A percentile compares a stretch with the other conserved stretches of the same genome.
These are phyloP conservation scores for Rhizopogon rudus DNA, from an alignment of 768 basidiomycete species.

Conservation along the genomic window DNA sequence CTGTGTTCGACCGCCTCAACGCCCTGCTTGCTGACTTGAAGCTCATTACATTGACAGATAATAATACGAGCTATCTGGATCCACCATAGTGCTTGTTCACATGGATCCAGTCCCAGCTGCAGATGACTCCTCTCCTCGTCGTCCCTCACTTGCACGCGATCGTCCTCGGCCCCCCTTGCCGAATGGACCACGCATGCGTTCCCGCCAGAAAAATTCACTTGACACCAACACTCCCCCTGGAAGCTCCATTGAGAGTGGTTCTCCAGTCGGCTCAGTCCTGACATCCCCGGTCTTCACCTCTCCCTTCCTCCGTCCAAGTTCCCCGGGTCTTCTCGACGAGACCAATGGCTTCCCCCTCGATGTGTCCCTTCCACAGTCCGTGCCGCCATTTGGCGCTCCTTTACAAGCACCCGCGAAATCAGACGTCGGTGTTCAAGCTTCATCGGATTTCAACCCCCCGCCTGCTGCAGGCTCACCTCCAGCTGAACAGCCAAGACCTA, in stretches of 20 bases:
- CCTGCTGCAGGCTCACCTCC: constrained; percentile 9
- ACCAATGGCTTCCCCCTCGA: not conserved
- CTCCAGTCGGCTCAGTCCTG: not conserved
- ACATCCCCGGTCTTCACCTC: constrained; percentile 2
- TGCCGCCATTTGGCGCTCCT: not conserved
- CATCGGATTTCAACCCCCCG: not conserved
- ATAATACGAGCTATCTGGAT: not conserved
- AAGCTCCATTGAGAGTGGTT: constrained; percentile 5
- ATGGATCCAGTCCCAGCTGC: constrained; percentile 10
- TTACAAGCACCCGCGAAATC: not conserved
- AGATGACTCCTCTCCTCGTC: constrained; percentile 9
- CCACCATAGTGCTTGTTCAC: not conserved
- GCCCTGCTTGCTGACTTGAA: not conserved
- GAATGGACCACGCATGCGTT: constrained; percentile 17
- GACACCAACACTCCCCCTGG: constrained; percentile 8
- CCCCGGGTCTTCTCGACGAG: not conserved
- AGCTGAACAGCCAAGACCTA: constrained; percentile 6
- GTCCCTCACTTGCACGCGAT: constrained; percentile 13
- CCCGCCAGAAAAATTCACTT: constrained; percentile 8
- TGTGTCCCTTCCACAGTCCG: constrained; percentile 3
- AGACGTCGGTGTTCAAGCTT: constrained; percentile 12
- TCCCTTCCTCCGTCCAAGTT: not conserved
- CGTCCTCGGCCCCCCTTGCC: constrained; percentile 18
- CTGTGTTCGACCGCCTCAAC: constrained; percentile 2
- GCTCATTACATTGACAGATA: not conserved